phyloP scores from a whole-genome alignment of 2,329 filamentous ascomycete genomes.

The Chaetomiaceae sp. region DNA sequence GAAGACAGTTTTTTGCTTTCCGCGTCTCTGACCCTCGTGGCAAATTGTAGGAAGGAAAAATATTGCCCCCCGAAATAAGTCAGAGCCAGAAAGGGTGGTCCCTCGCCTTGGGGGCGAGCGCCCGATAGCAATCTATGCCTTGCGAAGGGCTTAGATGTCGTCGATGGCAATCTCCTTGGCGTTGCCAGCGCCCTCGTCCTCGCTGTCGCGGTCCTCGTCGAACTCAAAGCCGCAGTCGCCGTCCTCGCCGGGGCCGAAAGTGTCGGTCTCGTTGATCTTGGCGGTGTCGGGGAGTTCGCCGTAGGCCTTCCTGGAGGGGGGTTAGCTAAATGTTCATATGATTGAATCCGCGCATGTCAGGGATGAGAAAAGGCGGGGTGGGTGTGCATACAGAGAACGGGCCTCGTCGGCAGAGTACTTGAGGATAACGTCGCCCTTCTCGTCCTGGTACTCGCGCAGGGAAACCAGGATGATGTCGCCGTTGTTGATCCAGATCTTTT shows the following conservation, averaged over 20 bases:
- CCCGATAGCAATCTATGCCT: background rate
- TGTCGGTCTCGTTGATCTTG: constrained; percentile 99
- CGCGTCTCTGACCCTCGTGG: constrained; percentile 10
- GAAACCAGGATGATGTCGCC: constrained; percentile 91
- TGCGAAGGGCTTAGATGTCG: too few species aligned
- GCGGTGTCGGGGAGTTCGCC: constrained; percentile 94
- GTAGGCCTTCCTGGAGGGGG: constrained; percentile 66
- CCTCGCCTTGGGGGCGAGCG: background rate
- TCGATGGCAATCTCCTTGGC: constrained; percentile 19
- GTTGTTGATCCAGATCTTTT: constrained; percentile 99
- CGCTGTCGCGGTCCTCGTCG: constrained; percentile 79
- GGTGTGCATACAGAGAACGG: constrained; percentile 56
- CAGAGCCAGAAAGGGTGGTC: constrained; percentile 20
- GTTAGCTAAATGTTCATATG: constrained; percentile 6
- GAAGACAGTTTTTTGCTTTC: constrained; percentile 55
- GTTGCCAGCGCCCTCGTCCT: constrained; percentile 48
- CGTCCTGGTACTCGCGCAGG: constrained; percentile 79
- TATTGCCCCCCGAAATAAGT: too few species aligned
- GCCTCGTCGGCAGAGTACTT: constrained; percentile 98
- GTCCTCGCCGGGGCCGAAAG: constrained; percentile 83
- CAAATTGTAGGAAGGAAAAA: too few species aligned
- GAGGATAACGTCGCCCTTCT: constrained; percentile 87
- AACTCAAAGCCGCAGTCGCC: constrained; percentile 98
- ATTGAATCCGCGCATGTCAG: background rate
- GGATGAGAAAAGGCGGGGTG: background rate